A percentile compares a stretch with the other conserved stretches of the same genome.
Conservation (phyloP, 352 stramenopile species). For the Pythium brachiatum region DNA sequence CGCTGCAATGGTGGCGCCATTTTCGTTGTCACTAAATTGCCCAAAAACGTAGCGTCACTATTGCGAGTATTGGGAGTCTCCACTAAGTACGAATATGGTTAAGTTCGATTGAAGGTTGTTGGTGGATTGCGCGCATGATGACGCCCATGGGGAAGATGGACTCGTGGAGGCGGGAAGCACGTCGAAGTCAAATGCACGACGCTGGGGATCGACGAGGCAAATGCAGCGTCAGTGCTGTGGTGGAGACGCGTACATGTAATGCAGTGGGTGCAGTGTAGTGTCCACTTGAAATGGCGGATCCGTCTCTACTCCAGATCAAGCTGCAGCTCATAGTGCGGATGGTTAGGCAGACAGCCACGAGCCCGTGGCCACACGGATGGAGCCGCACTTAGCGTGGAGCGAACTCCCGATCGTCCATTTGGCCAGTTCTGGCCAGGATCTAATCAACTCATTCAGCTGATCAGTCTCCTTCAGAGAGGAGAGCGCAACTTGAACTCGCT, state of each 20-base stretch:
- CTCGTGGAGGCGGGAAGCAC: not conserved
- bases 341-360: not conserved
- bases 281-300: too few relatives aligned
- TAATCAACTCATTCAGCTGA: not conserved
- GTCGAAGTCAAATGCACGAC: not conserved
- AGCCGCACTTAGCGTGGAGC: not conserved
- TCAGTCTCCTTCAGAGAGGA: not conserved
- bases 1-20: not conserved
- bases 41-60: too few relatives aligned
- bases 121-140: constrained; percentile 20
- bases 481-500: not conserved
- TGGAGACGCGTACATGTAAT: too few relatives aligned
- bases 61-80: not conserved
- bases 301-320: not conserved
- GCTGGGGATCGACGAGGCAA: not conserved
- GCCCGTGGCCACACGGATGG: not conserved
- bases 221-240: too few relatives aligned
- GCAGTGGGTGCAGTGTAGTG: too few relatives aligned
- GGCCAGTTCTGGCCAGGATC: not conserved
- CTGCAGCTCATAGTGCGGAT: not conserved
- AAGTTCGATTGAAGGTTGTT: constrained; percentile 11
- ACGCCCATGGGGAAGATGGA: constrained; percentile 5
- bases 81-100: constrained; percentile 2
- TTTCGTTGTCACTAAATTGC: too few relatives aligned
- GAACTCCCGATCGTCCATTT: not conserved